Conservation (phyloP, 1,284 basidiomycete species). For the Meripilus lineatus region DNA sequence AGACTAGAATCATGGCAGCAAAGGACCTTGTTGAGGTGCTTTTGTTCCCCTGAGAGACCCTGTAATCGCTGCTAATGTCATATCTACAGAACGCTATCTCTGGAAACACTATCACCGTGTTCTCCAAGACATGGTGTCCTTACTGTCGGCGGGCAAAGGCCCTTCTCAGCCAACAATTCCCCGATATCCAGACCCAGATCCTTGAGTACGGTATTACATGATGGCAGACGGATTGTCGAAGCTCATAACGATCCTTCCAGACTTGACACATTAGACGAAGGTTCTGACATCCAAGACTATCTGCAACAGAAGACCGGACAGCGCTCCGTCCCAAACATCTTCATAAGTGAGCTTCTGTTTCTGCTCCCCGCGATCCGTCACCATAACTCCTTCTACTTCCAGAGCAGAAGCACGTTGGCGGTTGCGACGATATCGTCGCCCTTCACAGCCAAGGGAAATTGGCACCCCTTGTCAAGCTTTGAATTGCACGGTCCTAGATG, state of each 20-base stretch:
- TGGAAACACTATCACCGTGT: constrained; percentile 59
- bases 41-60: background rate
- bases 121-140: constrained; percentile 65
- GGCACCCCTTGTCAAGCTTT: constrained; percentile 23
- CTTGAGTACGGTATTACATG: constrained; percentile 49
- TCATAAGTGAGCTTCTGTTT: constrained; percentile 47
- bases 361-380: background rate
- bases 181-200: constrained; percentile 43
- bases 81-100: constrained; percentile 44
- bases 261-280: constrained; percentile 46
- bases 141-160: constrained; percentile 57
- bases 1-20: constrained; percentile 35
- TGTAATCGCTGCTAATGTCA: background rate
- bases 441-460: constrained; percentile 26
- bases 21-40: constrained; percentile 40
- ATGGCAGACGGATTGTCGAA: background rate
- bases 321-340: constrained; percentile 64
- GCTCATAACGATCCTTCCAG: constrained; percentile 22
- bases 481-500: too few species aligned
- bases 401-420: constrained; percentile 57
- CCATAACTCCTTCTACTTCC: background rate
- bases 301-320: constrained; percentile 55
- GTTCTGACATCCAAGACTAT: constrained; percentile 55
- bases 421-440: constrained; percentile 24
- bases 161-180: constrained; percentile 47